Evolutionary conservation across 2,329 filamentous ascomycete genomes (phyloP), one percentile per base, ranked within the genome.

Genomic region (Canariomyces notabilis): DNA sequence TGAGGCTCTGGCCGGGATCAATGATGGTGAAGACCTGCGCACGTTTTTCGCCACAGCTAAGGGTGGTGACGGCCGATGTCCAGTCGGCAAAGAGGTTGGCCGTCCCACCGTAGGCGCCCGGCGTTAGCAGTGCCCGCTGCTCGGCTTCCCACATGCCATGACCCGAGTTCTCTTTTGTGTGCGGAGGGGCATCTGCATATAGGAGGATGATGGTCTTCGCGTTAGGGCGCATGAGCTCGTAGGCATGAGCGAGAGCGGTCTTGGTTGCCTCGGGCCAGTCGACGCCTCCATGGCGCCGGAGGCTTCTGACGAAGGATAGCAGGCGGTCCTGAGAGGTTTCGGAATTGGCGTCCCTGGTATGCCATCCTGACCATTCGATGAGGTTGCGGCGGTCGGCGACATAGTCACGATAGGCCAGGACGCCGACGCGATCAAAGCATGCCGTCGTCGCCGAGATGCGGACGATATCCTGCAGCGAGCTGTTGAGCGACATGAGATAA

Each of bases 321-420:
- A 74, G 59, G 11, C 58, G 35, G 0, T 63, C 53, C 48, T 67
- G 64, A n/a, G 57, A 57, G 20, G 60, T 57, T 2, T 59, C 53
- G 3, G 49, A 44, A 12, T 46, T 22, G 12, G 18, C 40, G 12
- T 41, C 34, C 16, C 46, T 22, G 33, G 46, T 48, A 11, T 66
- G 65, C 74, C 74, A 77, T 3, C 73, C 72, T 68, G 73, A 76
- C 70, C 72, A 77, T 39, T 74, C 62, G 2, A 68, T 65, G 19
- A 72, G 8, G 1, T 29, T 49, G 22, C 48, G 21, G 4, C 42
- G 35, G 12, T 58, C 5, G 1, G n/a, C 56, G 49, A 59, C 63
- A 55, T 75, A 76, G 58, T 77, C 74, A 5, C 74, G 67, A 50
- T 77, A 77, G 1, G 69, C 71, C 11, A 77, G 57, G 3, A 77